These are phyloP conservation scores for Neltuma alba DNA, from an alignment of 306 rosid species.

Conservation along the genomic window DNA sequence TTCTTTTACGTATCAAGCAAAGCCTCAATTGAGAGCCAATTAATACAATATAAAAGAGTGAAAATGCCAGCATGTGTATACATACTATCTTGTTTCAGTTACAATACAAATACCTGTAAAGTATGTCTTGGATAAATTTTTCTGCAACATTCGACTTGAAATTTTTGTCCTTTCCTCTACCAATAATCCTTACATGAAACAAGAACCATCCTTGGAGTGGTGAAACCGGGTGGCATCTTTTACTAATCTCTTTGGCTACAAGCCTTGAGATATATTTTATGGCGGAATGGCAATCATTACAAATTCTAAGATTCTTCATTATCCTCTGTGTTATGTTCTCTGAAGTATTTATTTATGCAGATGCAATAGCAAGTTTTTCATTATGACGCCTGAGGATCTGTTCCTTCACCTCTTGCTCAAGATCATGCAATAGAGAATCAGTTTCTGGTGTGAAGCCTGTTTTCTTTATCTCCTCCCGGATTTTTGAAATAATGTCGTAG, in stretches of 20 bases:
- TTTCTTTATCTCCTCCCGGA: conserved; percentile 80
- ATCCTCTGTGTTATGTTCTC: conserved; percentile 61
- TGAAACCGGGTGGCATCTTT: conserved; percentile 82
- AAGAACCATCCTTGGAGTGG: conserved; percentile 78
- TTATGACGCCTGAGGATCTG: conserved; percentile 70
- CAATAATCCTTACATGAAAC: conserved; percentile 87
- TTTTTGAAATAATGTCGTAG: conserved; percentile 59
- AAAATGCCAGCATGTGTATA: no score
- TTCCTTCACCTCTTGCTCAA: conserved; percentile 78
- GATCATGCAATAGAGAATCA: conserved; percentile 69
- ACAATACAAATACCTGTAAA: no score
- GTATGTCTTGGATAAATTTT: conserved; percentile 12
- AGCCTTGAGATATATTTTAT: conserved; percentile 86
- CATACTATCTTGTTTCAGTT: no score
- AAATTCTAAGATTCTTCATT: conserved; percentile 87
- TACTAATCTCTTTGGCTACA: conserved; percentile 75
- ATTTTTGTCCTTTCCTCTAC: conserved; percentile 47
- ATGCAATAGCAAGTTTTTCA: conserved; percentile 83
- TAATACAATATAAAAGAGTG: no score
- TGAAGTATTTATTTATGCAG: conserved; percentile 72
- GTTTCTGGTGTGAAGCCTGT: conserved; percentile 71
- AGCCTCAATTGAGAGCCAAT: no score
- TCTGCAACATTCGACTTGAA: conserved; percentile 18
- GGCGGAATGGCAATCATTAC: conserved; percentile 82
- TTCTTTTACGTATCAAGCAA: conserved; percentile 17